A percentile compares a stretch with the other conserved stretches of the same genome.
These are phyloP conservation scores for Lasiodiplodia hormozganensis DNA, from an alignment of 2,329 filamentous ascomycete species.

Conservation along the genomic window DNA sequence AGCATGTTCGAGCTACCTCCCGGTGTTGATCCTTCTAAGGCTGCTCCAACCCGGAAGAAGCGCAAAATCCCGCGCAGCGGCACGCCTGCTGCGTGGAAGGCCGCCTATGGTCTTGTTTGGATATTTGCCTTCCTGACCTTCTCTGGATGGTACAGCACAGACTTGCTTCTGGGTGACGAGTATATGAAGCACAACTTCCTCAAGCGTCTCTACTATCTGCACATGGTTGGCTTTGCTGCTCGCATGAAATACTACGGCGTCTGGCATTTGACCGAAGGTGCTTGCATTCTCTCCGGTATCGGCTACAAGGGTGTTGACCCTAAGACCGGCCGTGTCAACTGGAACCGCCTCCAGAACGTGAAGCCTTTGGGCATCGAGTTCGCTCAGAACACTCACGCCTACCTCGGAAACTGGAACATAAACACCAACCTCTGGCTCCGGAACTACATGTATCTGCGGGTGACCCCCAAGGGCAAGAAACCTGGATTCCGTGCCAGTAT, in stretches of 20 bases:
- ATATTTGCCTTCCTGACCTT: conserved; percentile 79
- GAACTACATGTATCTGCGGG: conserved; percentile 93
- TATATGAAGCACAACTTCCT: conserved; percentile 74
- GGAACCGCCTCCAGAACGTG: conserved; percentile 91
- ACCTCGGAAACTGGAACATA: conserved; percentile 95
- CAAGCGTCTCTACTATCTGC: conserved; percentile 76
- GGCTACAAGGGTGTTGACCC: conserved; percentile 94
- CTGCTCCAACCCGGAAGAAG: conserved; percentile 85
- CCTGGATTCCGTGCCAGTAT: conserved; percentile 94
- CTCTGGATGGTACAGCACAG: conserved; percentile 68
- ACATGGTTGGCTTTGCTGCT: conserved; percentile 82
- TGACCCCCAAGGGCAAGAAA: conserved; percentile 94
- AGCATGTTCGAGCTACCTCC: conserved; percentile 90
- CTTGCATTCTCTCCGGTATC: conserved; percentile 91
- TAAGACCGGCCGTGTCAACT: conserved; percentile 81
- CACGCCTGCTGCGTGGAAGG: conserved; percentile 81
- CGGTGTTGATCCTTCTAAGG: conserved; percentile 82
- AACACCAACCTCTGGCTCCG: conserved; percentile 97
- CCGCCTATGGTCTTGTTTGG: conserved; percentile 76
- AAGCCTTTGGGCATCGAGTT: conserved; percentile 83
- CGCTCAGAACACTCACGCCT: conserved; percentile 92
- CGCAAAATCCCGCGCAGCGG: conserved; percentile 91
- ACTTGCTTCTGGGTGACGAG: conserved; percentile 68
- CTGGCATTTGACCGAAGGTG: conserved; percentile 90
- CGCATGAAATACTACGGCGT: conserved; percentile 97